Base-by-base conservation (phyloP, 495 filamentous ascomycete species). In the Aspergillus cristatus region DNA sequence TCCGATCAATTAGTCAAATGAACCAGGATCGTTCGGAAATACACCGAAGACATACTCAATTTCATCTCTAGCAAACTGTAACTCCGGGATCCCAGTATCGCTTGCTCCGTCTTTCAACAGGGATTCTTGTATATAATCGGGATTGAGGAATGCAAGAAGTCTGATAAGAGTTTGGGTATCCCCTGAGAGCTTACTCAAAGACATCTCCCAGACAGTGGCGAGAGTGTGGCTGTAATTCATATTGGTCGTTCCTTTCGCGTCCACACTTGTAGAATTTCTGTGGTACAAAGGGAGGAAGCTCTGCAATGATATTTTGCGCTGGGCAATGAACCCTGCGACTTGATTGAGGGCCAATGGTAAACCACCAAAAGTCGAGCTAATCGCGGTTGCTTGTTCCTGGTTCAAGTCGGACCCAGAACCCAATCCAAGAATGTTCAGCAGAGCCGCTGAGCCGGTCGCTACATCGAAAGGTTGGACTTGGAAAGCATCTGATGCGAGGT, bases 201-300 rank as follows among this genome's bases (percentile, higher is more conserved):
- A 31, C 34, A 37, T 43, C 11, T 46, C 18, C 47, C 50, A 54
- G 5, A 54, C 50, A 3, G 53, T 54, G 14, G 42, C 45, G 14
- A 54, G 28, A n/a, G 50, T 56, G 35, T 53, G 46, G 20, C 48
- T 47, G 29, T 48, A 47, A 24, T 48, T 34, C 32, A 41, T 38
- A 15, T 37, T 41, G 18, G 30, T 35, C 11, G 48, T 45, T 34
- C 51, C 41, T 15, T 38, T 40, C 3, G 48, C 32, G 43, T 57
- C 42, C 16, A 57, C 54, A 26, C 42, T 52, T 6, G 45, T 17
- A 22, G 54, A 40, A 28, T 51, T 52, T 31, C 47, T 34, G 22
- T 53, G 45, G 41, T 56, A 57, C 8, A 54, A 35, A 16, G 51
- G 32, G 20, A 57, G 44, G 34, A 51, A 54, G 28, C 47, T 16